Evolutionary conservation across 2,329 filamentous ascomycete genomes (phyloP).

Genomic region (Nothopassalora personata): DNA sequence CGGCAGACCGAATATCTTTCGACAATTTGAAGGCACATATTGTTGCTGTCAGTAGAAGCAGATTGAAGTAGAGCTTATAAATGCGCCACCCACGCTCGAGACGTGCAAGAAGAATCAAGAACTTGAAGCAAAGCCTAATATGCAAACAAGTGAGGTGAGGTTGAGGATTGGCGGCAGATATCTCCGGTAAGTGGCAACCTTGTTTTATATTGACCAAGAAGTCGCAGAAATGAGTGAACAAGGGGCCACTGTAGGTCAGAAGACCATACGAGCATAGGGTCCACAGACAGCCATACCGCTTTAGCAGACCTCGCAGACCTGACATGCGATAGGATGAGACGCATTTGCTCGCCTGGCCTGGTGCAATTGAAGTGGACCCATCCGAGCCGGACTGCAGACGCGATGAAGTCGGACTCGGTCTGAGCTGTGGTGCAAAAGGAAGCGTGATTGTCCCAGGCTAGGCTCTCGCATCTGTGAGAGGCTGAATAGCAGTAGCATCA

Average conservation of each 20-base stretch:
- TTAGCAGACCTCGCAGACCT: neutral
- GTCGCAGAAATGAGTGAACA: neutral
- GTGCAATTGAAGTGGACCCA: neutral
- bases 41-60: slow-evolving; percentile 24
- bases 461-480: slow-evolving; percentile 1
- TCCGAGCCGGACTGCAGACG: neutral
- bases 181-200: neutral
- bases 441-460: neutral
- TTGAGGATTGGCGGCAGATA: neutral
- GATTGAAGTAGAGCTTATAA: neutral
- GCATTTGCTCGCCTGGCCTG: neutral
- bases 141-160: neutral
- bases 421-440: neutral
- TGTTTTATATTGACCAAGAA: neutral
- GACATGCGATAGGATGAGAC: neutral
- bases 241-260: neutral
- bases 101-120: neutral
- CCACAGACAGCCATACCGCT: slow-evolving; percentile 1
- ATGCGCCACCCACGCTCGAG: neutral
- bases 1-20: slow-evolving; percentile 82
- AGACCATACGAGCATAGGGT: neutral
- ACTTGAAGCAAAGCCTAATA: neutral
- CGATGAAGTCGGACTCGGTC: neutral
- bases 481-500: neutral
- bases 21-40: slow-evolving; percentile 82